Evolutionary conservation across 441 rosid species (phyloP).

Genomic region (Populus hybrid): DNA sequence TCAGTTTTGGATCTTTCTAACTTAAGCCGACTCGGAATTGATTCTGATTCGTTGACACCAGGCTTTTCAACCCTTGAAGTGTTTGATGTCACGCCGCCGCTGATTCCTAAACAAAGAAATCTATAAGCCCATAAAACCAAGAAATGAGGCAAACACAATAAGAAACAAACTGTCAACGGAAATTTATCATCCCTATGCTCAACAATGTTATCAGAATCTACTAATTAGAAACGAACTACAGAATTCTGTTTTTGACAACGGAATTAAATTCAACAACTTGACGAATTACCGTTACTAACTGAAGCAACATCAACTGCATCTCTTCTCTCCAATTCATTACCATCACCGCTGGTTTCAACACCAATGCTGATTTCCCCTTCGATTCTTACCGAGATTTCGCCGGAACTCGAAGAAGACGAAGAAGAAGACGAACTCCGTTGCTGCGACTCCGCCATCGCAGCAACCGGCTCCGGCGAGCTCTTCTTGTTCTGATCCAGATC

Average conservation of each 20-base stretch:
- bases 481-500: conserved; percentile 40
- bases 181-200: not conserved
- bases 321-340: conserved; percentile 29
- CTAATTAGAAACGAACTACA: not conserved
- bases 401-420: conserved; percentile 31
- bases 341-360: conserved; percentile 23
- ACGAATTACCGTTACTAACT: conserved; percentile 27
- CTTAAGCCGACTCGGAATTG: conserved; percentile 42
- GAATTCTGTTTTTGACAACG: not conserved
- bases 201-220: not conserved
- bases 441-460: conserved; percentile 44
- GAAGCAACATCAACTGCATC: conserved; percentile 24
- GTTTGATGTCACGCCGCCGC: conserved; percentile 38
- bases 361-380: conserved; percentile 37
- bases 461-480: conserved; percentile 15
- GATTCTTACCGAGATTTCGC: conserved; percentile 32
- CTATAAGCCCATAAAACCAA: conserved; percentile 6
- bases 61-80: conserved; percentile 35
- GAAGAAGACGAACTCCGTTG: conserved; percentile 26
- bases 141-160: conserved; percentile 3
- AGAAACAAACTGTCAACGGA: not conserved
- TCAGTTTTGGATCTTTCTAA: conserved; percentile 75
- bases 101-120: conserved; percentile 33
- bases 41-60: conserved; percentile 37
- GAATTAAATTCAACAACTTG: conserved; percentile 39